Percentiles rank a stretch among this genome's conserved stretches.
phyloP scores from a whole-genome alignment of 176 grass and related monocot genomes.

The Oryza longistaminata region DNA sequence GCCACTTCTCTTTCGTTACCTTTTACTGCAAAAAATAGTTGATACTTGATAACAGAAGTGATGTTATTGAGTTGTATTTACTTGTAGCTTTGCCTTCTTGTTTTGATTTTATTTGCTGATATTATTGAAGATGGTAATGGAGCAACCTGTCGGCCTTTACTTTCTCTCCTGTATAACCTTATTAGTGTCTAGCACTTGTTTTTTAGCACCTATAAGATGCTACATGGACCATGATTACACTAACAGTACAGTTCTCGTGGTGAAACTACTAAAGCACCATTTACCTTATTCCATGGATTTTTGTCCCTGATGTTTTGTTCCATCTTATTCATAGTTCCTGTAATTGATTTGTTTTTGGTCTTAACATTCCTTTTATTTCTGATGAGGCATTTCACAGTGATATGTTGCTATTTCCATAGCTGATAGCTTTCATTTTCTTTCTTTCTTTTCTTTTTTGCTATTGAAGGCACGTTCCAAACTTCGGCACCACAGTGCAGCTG shows the following conservation, averaged over 20 bases:
- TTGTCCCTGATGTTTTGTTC: neutral
- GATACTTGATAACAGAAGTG: neutral
- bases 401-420: conserved; percentile 26
- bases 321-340: neutral
- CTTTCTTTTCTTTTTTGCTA: neutral
- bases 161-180: neutral
- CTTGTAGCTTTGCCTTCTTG: neutral
- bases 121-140: neutral
- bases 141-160: neutral
- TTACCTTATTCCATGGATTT: neutral
- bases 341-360: neutral
- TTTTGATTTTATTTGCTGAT: neutral
- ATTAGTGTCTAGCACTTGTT: neutral
- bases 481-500: conserved; percentile 89
- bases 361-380: neutral
- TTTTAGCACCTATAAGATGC: neutral
- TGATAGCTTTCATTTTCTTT: conserved; percentile 30
- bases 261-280: conserved; percentile 26
- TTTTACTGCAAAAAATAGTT: neutral
- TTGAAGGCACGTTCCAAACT: conserved; percentile 88
- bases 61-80: neutral
- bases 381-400: neutral
- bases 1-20: no score
- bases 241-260: neutral
- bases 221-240: conserved; percentile 5